Base-by-base conservation (phyloP, 2,329 filamentous ascomycete genomes). In the Lachnellula arida region DNA sequence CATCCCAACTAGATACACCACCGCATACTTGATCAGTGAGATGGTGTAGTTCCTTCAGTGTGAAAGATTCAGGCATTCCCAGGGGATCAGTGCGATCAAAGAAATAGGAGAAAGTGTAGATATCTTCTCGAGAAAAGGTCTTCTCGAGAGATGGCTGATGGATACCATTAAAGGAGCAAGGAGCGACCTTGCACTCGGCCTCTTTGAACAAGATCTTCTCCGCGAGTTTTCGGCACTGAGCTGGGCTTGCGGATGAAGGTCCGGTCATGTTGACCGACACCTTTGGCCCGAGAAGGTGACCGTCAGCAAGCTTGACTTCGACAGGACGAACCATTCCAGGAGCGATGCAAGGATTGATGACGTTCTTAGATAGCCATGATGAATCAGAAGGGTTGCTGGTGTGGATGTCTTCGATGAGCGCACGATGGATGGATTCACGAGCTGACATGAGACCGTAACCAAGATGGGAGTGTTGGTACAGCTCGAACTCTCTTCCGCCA, bases 31-130 rank as follows among this genome's bases (percentile, higher is more conserved):
- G 87, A 62, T 85, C 79, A 0, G 94, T 85, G 17, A 97, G 82
- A 59, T 95, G 89, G 68, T 92, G 87, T 68, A 99, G 81, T 77
- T 99, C 94, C 49, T 86, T 83, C 35, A 99, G 78, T 0, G 92
- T 97, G 74, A 97, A 99, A 5, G 89, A 92, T 64, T 96, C 91
- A n/a, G 95, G 94, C 91, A 99, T 97, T 63, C 95, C 95, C 11
- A 99, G 84, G 4, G 91, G 90, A 72, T 89, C 83, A 23, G 89
- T 95, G 67, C 95, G 92, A 78, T 99, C 94, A 76, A 88, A 97
- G 76, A 99, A 99, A 81, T 96, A 99, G 32, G 90, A 96, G 75
- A 99, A 93, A 65, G 97, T 91, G 76, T 93, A 99, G 40, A 97
- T 84, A 67, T 97, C 92, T 74, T 97, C 93, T 60, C 81, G 82